Percentiles rank a stretch among this genome's conserved stretches.
Evolutionary conservation across 2,329 filamentous ascomycete genomes (phyloP).

Genomic region (Stagonosporopsis rhizophila): DNA sequence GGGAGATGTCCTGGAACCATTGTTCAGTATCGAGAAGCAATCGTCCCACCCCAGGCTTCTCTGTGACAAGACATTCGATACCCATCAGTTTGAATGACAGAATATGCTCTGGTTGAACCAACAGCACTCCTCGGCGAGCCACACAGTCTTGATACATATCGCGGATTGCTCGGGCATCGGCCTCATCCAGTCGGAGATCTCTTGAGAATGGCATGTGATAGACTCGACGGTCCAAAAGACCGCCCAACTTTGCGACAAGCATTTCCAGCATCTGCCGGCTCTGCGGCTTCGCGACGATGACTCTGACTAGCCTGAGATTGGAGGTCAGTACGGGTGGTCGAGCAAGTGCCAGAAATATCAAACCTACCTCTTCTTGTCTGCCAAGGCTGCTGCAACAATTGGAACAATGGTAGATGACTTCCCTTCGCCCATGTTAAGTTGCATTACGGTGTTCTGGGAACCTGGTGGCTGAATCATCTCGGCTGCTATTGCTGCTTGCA

Average conservation of each 20-base stretch:
- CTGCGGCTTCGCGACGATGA: constrained; percentile 68
- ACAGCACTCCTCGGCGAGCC: constrained; percentile 60
- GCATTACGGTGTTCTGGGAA: constrained; percentile 36
- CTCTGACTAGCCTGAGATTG: constrained; percentile 54
- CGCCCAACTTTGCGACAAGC: constrained; percentile 62
- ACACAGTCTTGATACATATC: constrained; percentile 57
- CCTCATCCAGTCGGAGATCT: constrained; percentile 46
- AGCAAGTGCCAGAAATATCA: not conserved
- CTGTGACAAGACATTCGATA: constrained; percentile 56
- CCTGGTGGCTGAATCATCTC: constrained; percentile 58
- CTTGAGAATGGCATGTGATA: constrained; percentile 68
- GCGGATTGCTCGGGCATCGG: constrained; percentile 48
- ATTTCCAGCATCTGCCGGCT: constrained; percentile 67
- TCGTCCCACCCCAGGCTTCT: constrained; percentile 33
- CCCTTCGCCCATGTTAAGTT: constrained; percentile 48
- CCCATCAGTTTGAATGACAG: constrained; percentile 70
- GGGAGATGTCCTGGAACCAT: constrained; percentile 54
- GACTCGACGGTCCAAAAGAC: constrained; percentile 62
- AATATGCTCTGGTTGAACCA: constrained; percentile 70
- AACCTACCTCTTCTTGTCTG: constrained; percentile 53
- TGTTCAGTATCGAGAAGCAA: constrained; percentile 53
- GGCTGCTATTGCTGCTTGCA: constrained; percentile 65
- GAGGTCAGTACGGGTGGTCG: not conserved
- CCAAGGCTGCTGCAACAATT: constrained; percentile 51
- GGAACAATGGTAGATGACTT: constrained; percentile 45